Conservation (phyloP, 2,329 filamentous ascomycete genomes). For the Zasmidium cellare region DNA sequence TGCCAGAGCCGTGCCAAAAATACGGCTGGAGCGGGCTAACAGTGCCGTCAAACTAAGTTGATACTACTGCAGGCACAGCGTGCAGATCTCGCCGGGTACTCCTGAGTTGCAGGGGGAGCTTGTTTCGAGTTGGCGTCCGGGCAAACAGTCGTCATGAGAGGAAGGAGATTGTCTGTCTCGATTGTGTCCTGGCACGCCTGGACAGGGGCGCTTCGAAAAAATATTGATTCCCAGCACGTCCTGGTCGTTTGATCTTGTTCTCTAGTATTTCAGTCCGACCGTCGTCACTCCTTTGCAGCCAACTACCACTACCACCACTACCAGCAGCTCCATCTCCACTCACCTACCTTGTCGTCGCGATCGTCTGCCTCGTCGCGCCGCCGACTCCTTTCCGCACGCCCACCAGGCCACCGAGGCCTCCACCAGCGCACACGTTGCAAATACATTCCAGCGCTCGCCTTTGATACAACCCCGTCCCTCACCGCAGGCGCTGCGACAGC, state of each 20-base stretch:
- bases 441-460: constrained; percentile 21
- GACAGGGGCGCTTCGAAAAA: not conserved
- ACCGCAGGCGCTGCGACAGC: not conserved
- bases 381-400: not conserved
- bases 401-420: constrained; percentile 2
- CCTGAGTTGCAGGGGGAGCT: not conserved
- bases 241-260: constrained; percentile 6
- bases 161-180: constrained; percentile 4
- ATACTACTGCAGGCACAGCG: not conserved
- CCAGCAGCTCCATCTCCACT: not conserved
- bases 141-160: constrained; percentile 2
- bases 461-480: constrained; percentile 10
- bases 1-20: not conserved
- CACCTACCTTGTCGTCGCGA: not conserved
- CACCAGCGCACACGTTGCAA: constrained; percentile 19
- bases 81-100: not conserved
- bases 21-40: not conserved
- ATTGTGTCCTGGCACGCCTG: constrained; percentile 1
- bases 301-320: not conserved
- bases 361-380: not conserved
- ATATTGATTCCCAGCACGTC: constrained; percentile 4
- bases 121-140: not conserved
- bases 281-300: constrained; percentile 7
- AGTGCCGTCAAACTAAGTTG: not conserved
- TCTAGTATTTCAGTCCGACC: constrained; percentile 2